Conservation (phyloP, 345 rosid species). For the Heritiera fomes region DNA sequence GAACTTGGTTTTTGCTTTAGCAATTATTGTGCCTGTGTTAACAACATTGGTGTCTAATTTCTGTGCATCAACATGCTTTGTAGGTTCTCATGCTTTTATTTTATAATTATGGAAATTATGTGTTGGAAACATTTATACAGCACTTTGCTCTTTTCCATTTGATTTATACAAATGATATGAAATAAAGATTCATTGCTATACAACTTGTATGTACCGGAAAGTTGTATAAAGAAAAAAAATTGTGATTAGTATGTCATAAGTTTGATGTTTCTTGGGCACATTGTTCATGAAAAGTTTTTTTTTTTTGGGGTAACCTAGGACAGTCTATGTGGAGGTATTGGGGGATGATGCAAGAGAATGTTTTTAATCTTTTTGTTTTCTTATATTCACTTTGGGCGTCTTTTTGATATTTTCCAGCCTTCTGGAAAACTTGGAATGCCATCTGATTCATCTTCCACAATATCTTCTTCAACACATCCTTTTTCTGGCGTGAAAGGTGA, state of each 20-base stretch:
- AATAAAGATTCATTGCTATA: no score
- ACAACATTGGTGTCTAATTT: not conserved
- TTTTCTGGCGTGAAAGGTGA: constrained; percentile 29
- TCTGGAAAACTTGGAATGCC: constrained; percentile 32
- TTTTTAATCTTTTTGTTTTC: not conserved
- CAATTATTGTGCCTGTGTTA: no score
- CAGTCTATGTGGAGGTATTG: not conserved
- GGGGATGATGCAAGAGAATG: not conserved
- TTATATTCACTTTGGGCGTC: not conserved
- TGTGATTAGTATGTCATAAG: no score
- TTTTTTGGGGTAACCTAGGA: not conserved
- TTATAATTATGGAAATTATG: no score
- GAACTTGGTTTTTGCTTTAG: not conserved
- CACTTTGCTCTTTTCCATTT: no score
- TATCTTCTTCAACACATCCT: constrained; percentile 29
- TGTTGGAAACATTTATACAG: no score
- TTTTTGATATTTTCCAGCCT: constrained; percentile 29
- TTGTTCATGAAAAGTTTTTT: not conserved
- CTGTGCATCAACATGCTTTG: not conserved
- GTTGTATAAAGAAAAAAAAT: no score
- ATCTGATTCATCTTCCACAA: constrained; percentile 29
- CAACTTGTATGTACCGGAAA: no score
- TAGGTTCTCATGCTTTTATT: not conserved
- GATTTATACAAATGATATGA: no score
- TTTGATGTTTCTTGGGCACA: no score